Conservation (phyloP, 176 grass and related monocot genomes). For the Carex kokanica region DNA sequence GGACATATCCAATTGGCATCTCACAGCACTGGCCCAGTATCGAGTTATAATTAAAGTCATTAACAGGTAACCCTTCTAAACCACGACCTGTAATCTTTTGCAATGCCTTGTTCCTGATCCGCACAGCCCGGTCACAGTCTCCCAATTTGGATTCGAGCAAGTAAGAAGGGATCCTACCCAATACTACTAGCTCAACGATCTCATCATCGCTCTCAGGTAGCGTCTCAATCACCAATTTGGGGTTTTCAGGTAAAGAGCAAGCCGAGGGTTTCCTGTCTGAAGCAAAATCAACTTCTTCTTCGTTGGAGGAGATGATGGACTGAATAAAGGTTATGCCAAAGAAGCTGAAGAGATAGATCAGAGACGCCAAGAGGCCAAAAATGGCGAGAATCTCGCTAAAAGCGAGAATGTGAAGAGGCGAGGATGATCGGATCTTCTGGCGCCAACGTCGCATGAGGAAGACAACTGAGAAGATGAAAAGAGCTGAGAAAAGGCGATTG, state of each 20-base stretch:
- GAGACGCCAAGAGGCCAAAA: constrained; percentile 60
- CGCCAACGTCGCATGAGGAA: constrained; percentile 78
- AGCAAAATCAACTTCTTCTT: constrained; percentile 74
- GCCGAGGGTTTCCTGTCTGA: not conserved
- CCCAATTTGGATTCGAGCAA: constrained; percentile 29
- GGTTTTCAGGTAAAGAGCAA: not conserved
- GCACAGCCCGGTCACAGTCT: constrained; percentile 24
- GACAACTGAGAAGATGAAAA: constrained; percentile 42
- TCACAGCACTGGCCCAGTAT: constrained; percentile 37
- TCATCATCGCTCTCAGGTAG: constrained; percentile 27
- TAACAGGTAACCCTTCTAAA: not conserved
- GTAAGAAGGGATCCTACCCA: constrained; percentile 29
- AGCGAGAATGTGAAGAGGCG: constrained; percentile 60
- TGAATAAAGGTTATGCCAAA: constrained; percentile 82
- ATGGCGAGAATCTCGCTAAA: constrained; percentile 70
- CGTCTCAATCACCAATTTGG: not conserved
- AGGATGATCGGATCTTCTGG: constrained; percentile 67
- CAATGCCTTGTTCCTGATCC: constrained; percentile 30
- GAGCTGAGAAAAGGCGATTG: constrained; percentile 2
- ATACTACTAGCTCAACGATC: constrained; percentile 24
- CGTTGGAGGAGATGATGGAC: constrained; percentile 63
- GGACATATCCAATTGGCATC: constrained; percentile 36
- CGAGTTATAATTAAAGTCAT: constrained; percentile 30
- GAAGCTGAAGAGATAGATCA: constrained; percentile 81
- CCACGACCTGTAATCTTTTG: constrained; percentile 23